Evolutionary conservation across 306 rosid genomes (phyloP).

Genomic region (Fragaria vesca): DNA sequence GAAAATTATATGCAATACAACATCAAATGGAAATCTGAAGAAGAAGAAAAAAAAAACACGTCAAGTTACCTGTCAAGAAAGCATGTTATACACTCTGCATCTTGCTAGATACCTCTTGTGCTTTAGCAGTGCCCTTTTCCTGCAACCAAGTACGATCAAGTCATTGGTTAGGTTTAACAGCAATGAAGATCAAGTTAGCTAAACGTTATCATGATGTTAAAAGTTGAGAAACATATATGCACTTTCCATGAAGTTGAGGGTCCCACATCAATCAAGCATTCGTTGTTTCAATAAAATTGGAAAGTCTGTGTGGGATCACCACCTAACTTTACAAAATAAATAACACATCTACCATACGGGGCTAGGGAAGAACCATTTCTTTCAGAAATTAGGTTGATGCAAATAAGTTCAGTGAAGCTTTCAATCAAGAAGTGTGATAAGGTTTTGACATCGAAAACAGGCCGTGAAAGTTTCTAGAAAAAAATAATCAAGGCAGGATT

Average conservation of each 20-base stretch:
- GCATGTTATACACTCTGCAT: constrained; percentile 64
- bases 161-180: not conserved
- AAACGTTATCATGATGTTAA: not conserved
- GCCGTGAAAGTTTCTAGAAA: too few species aligned
- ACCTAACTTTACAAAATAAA: not conserved
- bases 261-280: not conserved
- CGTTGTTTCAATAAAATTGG: not conserved
- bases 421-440: not conserved
- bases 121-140: constrained; percentile 70
- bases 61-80: constrained; percentile 22
- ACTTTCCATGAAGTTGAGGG: not conserved
- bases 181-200: not conserved
- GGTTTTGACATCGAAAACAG: not conserved
- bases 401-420: not conserved
- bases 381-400: not conserved
- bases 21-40: constrained; percentile 11
- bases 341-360: not conserved
- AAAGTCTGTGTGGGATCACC: not conserved
- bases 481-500: not conserved
- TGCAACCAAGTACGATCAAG: constrained; percentile 32
- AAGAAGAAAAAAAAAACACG: constrained; percentile 2
- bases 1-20: not conserved
- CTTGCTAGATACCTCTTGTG: constrained; percentile 74
- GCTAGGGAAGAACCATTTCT: not conserved
- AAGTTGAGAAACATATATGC: not conserved